phyloP scores from a whole-genome alignment of 2,329 filamentous ascomycete genomes.

The Penicillium polonicum region DNA sequence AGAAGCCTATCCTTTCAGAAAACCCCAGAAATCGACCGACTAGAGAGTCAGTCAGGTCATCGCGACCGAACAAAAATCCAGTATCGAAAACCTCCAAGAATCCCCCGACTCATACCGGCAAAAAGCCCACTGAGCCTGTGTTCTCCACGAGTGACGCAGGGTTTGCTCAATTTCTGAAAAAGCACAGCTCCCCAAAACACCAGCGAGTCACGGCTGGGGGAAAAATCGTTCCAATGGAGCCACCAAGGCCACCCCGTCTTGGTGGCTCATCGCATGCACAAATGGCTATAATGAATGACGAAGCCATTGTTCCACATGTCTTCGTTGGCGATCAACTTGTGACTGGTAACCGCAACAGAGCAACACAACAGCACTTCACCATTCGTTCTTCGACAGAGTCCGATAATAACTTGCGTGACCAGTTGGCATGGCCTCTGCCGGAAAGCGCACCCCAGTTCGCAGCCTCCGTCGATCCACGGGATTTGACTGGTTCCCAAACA shows the following conservation, averaged over 20 bases:
- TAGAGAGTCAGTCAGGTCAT: conserved; percentile 28
- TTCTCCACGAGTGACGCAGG: conserved; percentile 39
- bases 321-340: neutral
- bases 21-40: neutral
- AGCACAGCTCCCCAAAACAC: conserved; percentile 50
- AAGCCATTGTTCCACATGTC: neutral
- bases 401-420: neutral
- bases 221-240: conserved; percentile 49
- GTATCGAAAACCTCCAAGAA: neutral
- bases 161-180: conserved; percentile 48
- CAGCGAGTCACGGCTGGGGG: conserved; percentile 52
- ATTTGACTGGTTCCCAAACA: neutral
- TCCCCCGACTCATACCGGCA: neutral
- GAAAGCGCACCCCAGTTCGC: neutral
- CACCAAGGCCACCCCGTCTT: conserved; percentile 19
- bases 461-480: neutral
- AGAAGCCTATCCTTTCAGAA: conserved; percentile 8
- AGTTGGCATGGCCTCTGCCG: too few relatives aligned
- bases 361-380: neutral
- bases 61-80: conserved; percentile 7
- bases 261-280: neutral
- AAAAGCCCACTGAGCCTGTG: neutral
- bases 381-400: neutral
- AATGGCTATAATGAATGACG: neutral
- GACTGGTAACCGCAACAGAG: neutral